Evolutionary conservation across 768 basidiomycete species (phyloP), one percentile per base, ranked within the genome.

Genomic region (Exidia glandulosa): DNA sequence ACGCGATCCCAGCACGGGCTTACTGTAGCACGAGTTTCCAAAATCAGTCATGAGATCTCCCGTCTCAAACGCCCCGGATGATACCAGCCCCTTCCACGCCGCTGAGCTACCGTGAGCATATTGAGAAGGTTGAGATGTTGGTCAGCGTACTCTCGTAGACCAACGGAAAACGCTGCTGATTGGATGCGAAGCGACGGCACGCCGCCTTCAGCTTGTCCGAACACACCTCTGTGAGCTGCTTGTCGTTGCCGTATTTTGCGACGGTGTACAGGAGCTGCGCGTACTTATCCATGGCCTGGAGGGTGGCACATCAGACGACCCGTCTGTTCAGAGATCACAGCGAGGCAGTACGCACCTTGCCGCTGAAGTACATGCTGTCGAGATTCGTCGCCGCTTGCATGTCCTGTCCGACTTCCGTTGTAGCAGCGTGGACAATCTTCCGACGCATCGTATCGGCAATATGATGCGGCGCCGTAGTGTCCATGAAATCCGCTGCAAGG

Each of bases 291-390:
- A 60, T 32, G n/a, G 59, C 59, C 41, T 45, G 41, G 19, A 19
- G 6, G 19, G 19, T 6, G 19, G 41, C 12, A 23, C 23, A 12
- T 19, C 19, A 19, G 16, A 7, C 34, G 16, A 16, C 34, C 7
- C 7, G 34, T 36, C 7, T 16, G 34, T 16, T 36, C n/a, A n/a
- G n/a, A n/a, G n/a, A n/a, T 36, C 34, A 16, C 7, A 36, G 34
- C 16, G 7, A 36, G 34, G 34, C 16, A 36, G 34, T 16, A 36
- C 34, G 34, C 41, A 19, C 41, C 54, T 60, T 60, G 7, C 59
- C 59, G 10, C 52, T 34, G 27, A 60, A 60, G 52, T 60, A 60
- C 54, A 55, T 55, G 34, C 54, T 57, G 33, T 60, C 54, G 23
- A 56, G 33, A 56, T 60, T 56, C 4, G 54, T 56, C 19, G 54